Percentiles rank a stretch among this genome's conserved stretches.
phyloP scores from a whole-genome alignment of 106 monocot species.

The Platanthera zijinensis region DNA sequence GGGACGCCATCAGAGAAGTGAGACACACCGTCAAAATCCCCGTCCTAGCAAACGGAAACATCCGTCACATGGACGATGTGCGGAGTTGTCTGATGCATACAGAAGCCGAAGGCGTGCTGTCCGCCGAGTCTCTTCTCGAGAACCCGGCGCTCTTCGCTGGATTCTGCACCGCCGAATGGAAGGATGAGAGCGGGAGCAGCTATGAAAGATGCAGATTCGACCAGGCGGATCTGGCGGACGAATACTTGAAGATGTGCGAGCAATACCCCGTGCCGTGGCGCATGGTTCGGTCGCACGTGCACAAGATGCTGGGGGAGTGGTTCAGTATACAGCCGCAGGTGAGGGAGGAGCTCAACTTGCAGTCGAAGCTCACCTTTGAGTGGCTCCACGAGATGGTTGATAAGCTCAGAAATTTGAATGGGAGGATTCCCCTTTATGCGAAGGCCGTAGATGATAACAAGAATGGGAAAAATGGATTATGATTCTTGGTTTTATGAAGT shows the following conservation, averaged over 20 bases:
- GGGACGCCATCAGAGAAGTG: constrained; percentile 67
- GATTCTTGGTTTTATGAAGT: constrained; percentile 1
- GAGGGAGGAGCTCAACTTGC: constrained; percentile 82
- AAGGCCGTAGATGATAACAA: background rate
- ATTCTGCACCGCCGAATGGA: constrained; percentile 56
- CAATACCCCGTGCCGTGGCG: constrained; percentile 91
- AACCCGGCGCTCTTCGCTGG: constrained; percentile 96
- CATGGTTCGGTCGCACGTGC: constrained; percentile 89
- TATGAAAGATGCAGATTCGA: constrained; percentile 26
- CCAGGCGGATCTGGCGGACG: constrained; percentile 63
- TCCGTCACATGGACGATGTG: constrained; percentile 89
- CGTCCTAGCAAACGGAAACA: constrained; percentile 96
- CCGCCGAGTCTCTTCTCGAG: constrained; percentile 95
- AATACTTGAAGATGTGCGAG: constrained; percentile 85
- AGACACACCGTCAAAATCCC: constrained; percentile 70
- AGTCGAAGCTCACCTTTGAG: constrained; percentile 78
- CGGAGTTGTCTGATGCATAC: constrained; percentile 61
- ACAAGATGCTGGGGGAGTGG: constrained; percentile 97
- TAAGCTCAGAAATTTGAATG: constrained; percentile 52
- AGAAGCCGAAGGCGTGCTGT: constrained; percentile 75
- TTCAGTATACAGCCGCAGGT: constrained; percentile 75
- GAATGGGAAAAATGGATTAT: constrained; percentile 20
- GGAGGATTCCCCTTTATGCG: constrained; percentile 45
- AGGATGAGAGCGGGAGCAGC: constrained; percentile 17
- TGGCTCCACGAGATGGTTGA: constrained; percentile 78